phyloP scores from a whole-genome alignment of 352 stramenopile species.

The Pythium pectinolyticum region DNA sequence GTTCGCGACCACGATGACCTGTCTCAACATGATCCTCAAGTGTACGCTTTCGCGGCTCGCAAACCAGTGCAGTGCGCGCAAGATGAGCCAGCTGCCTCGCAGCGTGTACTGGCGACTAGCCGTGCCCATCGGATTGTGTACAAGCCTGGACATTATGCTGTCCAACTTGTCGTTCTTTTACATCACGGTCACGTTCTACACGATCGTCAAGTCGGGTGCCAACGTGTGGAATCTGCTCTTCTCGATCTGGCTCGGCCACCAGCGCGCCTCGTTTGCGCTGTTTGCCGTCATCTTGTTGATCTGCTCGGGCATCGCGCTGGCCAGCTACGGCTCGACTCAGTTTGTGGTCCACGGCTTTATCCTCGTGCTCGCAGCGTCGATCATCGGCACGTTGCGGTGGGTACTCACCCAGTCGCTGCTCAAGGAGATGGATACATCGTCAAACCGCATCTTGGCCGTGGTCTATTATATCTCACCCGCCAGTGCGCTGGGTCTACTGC shows the following conservation, averaged over 20 bases:
- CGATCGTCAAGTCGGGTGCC: conserved; percentile 73
- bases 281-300: conserved; percentile 66
- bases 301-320: conserved; percentile 65
- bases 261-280: conserved; percentile 54
- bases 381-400: conserved; percentile 77
- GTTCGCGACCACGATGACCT: conserved; percentile 79
- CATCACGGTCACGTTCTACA: conserved; percentile 88
- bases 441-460: conserved; percentile 72
- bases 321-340: conserved; percentile 72
- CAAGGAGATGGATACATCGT: conserved; percentile 53
- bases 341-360: conserved; percentile 73
- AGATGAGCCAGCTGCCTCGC: conserved; percentile 38
- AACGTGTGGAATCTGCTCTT: conserved; percentile 87
- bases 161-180: conserved; percentile 86
- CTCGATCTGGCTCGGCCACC: conserved; percentile 73
- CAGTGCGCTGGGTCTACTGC: conserved; percentile 68
- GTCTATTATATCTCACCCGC: conserved; percentile 83
- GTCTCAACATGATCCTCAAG: conserved; percentile 81
- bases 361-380: conserved; percentile 65
- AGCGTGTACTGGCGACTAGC: conserved; percentile 64
- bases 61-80: conserved; percentile 37
- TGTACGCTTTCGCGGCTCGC: conserved; percentile 59
- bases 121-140: conserved; percentile 77
- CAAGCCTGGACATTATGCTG: conserved; percentile 81
- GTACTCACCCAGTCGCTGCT: conserved; percentile 84